Evolutionary conservation across 2,329 filamentous ascomycete species (phyloP).

Genomic region (Trematosphaeria pertusa): DNA sequence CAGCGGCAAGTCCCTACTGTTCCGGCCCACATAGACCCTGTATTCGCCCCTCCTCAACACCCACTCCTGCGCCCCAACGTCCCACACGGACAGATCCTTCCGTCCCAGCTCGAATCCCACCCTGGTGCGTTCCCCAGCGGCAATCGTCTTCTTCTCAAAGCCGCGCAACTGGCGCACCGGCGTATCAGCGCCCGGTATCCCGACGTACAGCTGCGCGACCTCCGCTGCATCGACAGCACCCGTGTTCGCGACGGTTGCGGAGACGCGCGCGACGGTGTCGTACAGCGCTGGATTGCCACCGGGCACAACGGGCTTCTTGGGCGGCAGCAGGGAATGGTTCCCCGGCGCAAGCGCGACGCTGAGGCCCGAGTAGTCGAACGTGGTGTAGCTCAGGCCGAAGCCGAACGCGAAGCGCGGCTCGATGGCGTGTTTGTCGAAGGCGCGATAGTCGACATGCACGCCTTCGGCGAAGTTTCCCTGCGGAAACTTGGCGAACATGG

Average conservation of each 20-base stretch:
- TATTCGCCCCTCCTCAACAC: slow-evolving; percentile 48
- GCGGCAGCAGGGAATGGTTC: slow-evolving; percentile 57
- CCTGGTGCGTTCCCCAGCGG: slow-evolving; percentile 66
- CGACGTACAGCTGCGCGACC: slow-evolving; percentile 75
- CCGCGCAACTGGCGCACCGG: slow-evolving; percentile 69
- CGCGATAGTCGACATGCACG: slow-evolving; percentile 78
- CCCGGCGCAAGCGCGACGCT: slow-evolving; percentile 61
- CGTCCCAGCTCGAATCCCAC: slow-evolving; percentile 73
- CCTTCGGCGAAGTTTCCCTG: slow-evolving; percentile 77
- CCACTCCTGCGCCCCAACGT: slow-evolving; percentile 77
- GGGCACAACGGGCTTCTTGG: slow-evolving; percentile 47
- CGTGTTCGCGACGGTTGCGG: slow-evolving; percentile 71
- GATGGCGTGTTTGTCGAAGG: slow-evolving; percentile 69
- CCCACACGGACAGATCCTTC: slow-evolving; percentile 85
- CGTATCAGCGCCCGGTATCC: slow-evolving; percentile 62
- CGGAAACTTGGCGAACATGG: slow-evolving; percentile 68
- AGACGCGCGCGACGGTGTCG: slow-evolving; percentile 70
- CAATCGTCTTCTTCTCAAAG: slow-evolving; percentile 76
- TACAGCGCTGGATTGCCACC: slow-evolving; percentile 58
- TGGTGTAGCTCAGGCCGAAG: slow-evolving; percentile 75
- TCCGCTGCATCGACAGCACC: slow-evolving; percentile 70
- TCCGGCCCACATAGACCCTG: slow-evolving; percentile 34
- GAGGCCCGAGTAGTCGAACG: slow-evolving; percentile 72
- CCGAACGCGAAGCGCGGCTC: slow-evolving; percentile 80
- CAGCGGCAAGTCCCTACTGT: slow-evolving; percentile 34